A percentile compares a stretch with the other conserved stretches of the same genome.
phyloP scores from a whole-genome alignment of 306 rosid species.

The Vigna reflexopilosa region DNA sequence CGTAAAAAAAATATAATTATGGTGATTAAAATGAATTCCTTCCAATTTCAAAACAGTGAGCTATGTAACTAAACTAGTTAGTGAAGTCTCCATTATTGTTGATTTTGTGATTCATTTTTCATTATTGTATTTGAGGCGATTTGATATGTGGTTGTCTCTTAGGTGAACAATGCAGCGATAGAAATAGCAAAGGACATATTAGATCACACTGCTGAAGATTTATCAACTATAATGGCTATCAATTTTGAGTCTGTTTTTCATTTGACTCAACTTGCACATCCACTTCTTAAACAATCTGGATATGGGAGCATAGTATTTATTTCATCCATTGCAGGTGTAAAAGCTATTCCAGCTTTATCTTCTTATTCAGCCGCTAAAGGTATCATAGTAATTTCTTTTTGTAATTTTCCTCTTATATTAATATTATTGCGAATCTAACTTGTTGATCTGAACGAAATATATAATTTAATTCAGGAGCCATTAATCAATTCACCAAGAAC shows the following conservation, averaged over 20 bases:
- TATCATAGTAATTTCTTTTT: background rate
- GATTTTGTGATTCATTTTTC: too few species aligned
- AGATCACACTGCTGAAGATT: slow-evolving; percentile 49
- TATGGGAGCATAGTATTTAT: slow-evolving; percentile 48
- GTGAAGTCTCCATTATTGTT: too few species aligned
- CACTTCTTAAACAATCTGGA: slow-evolving; percentile 57
- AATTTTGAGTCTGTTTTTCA: slow-evolving; percentile 56
- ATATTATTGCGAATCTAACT: too few species aligned
- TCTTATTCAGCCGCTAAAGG: slow-evolving; percentile 48
- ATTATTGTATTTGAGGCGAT: too few species aligned
- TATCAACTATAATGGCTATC: slow-evolving; percentile 40
- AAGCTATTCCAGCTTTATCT: slow-evolving; percentile 16
- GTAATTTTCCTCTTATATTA: too few species aligned
- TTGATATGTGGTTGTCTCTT: background rate
- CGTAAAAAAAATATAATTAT: too few species aligned
- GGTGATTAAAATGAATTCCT: too few species aligned
- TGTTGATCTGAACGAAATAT: too few species aligned
- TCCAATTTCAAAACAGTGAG: too few species aligned
- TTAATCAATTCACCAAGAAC: background rate
- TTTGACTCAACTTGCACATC: slow-evolving; percentile 57
- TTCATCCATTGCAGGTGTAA: slow-evolving; percentile 45
- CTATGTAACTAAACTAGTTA: too few species aligned
- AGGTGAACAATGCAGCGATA: slow-evolving; percentile 60
- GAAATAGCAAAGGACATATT: background rate
- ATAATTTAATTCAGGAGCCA: background rate